phyloP scores from a whole-genome alignment of 306 rosid species.

The Vigna angularis region DNA sequence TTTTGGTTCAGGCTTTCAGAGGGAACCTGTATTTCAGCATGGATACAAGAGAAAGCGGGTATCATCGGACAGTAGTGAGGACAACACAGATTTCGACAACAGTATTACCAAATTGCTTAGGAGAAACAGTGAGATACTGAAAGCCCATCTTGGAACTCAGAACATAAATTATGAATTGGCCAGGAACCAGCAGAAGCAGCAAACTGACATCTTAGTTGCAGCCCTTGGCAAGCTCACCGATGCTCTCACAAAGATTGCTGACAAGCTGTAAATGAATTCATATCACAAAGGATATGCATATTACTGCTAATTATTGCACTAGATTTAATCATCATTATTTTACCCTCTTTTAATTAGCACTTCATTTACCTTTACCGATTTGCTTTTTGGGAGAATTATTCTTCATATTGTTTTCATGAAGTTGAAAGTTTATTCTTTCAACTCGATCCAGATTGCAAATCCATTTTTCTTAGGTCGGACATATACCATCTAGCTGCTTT shows the following conservation, averaged over 20 bases:
- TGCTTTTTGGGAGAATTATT: neutral
- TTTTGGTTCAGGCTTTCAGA: constrained; percentile 45
- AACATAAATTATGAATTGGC: constrained; percentile 55
- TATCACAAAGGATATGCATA: constrained; percentile 30
- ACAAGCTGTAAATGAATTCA: constrained; percentile 51
- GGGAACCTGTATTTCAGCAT: constrained; percentile 46
- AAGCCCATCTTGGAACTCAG: constrained; percentile 54
- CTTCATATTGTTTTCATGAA: constrained; percentile 8
- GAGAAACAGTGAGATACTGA: constrained; percentile 52
- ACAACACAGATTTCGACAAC: constrained; percentile 38
- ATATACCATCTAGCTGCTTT: too few species aligned
- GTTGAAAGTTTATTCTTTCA: constrained; percentile 38
- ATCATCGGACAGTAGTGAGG: constrained; percentile 44
- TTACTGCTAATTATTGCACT: constrained; percentile 39
- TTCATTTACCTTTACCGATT: neutral
- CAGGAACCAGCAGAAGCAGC: constrained; percentile 64
- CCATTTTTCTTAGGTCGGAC: too few species aligned
- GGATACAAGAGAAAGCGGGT: constrained; percentile 52
- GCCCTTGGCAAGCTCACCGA: constrained; percentile 62
- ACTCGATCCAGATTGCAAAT: constrained; percentile 23
- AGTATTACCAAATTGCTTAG: constrained; percentile 45
- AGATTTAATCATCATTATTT: constrained; percentile 19
- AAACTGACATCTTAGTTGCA: constrained; percentile 48
- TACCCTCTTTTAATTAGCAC: neutral
- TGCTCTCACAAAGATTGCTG: constrained; percentile 64